Evolutionary conservation across 2,329 filamentous ascomycete genomes (phyloP), one percentile per base, ranked within the genome.

Genomic region (Exophiala sideris): DNA sequence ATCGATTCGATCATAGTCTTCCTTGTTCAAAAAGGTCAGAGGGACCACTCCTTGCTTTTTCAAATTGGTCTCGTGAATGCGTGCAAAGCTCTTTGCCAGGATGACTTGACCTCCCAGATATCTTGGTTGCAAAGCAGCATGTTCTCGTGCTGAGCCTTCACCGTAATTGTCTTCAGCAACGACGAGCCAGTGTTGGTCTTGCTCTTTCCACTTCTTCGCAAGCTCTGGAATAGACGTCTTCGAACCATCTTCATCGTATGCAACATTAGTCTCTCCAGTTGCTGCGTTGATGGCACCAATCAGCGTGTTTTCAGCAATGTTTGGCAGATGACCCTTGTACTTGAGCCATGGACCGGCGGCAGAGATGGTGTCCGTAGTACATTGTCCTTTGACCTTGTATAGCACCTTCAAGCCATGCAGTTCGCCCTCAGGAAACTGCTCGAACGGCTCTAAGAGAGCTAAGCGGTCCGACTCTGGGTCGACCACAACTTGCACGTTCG

Each of bases 1-100:
- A 48, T 82, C 78, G 60, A 99, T 88, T 59, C 78, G 76, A 67
- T 94, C 89, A 70, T 96, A 97, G 72, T 97, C 94, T 16, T 82
- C 80, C 73, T 95, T 91, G 71, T 96, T 80, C 42, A 78, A 89
- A 68, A 99, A 96, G 0, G 90, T 96, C 65, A 99, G 78, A 1
- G 94, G 94, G 41, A 99, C 90, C 33, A 99, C 88, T 59, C 94
- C 94, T 76, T 99, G 94, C 77, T 96, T 96, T 84, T 96, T 96
- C 62, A 96, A 76, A 71, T 96, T 96, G 29, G 91, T 95, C 79
- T 96, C 91, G 76, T 96, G 91, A 69, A 96, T 96, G 49, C 91
- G 85, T 0, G 91, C 91, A 68, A 96, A 95, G 35, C 83, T 88
- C 77, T 96, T 96, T 52, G 87, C 80, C 14, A 95, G 80, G 54